Base-by-base conservation (phyloP, 495 filamentous ascomycete species). In the Cercophora samala region DNA sequence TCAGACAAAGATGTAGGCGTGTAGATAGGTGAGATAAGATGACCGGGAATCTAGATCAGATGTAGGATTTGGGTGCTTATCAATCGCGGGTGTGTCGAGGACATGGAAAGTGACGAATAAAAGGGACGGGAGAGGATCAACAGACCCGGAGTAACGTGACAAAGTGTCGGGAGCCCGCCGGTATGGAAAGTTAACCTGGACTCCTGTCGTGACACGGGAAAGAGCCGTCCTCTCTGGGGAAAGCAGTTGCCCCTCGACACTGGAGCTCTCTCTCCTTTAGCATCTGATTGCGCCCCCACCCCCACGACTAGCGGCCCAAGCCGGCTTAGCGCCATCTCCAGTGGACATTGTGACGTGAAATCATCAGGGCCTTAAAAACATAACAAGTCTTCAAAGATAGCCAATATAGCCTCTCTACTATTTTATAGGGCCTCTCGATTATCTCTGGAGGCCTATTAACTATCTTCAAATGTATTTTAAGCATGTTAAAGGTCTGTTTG, bases 31-130 rank as follows among this genome's bases (percentile, higher is more conserved):
- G n/a, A 21, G 23, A 25, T 25, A 18, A 26, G 26, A 60, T 25
- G 17, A n/a, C n/a, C n/a, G n/a, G n/a, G n/a, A 29, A 60, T 60
- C 58, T 26, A 25, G 15, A 60, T 60, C 58, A 60, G n/a, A 60
- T 18, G 17, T 60, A 25, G 23, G 24, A 25, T 46, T 46, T 13
- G 11, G 37, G 37, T 46, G 37, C 37, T 46, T 46, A 46, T 46
- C 37, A 46, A 46, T 17, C 37, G 37, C 37, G 13, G 37, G 15
- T 13, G 15, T 13, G 37, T 46, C 37, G 13, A 17, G 23, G 18
- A 58, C 13, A 58, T 18, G 52, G 21, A 55, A 21, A 58, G 23
- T 21, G 54, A 58, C 19, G 54, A 24, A n/a, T 22, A 24, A 58
- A 58, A 58, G 23, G 23, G n/a, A n/a, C n/a, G n/a, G 15, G 18